Percentiles rank a stretch among this genome's conserved stretches.
Conservation (phyloP, 2,329 filamentous ascomycete genomes). For the Fusarium torreyae region DNA sequence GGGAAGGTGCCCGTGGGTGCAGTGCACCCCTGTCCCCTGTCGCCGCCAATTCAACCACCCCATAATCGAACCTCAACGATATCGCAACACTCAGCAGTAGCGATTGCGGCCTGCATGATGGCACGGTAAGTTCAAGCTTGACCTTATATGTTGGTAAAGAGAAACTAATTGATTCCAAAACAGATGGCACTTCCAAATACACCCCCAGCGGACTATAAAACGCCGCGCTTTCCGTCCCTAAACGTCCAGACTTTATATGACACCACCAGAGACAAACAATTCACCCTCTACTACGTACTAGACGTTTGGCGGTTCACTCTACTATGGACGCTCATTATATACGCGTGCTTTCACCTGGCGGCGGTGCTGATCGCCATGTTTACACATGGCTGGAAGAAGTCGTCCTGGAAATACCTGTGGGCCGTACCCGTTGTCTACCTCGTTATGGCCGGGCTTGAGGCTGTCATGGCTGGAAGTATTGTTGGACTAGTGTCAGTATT, state of each 20-base stretch:
- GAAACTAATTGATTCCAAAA: conserved; percentile 19
- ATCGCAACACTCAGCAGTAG: conserved; percentile 20
- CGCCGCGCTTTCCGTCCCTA: conserved; percentile 84
- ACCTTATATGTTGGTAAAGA: neutral
- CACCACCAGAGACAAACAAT: conserved; percentile 58
- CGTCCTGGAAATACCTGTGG: conserved; percentile 76
- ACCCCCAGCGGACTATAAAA: conserved; percentile 69
- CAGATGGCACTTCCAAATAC: conserved; percentile 48
- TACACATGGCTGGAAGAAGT: conserved; percentile 75
- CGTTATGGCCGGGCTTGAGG: conserved; percentile 81
- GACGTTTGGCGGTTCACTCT: conserved; percentile 93
- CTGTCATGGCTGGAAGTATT: conserved; percentile 83
- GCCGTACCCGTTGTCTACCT: conserved; percentile 79
- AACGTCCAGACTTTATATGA: conserved; percentile 76
- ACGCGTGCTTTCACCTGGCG: conserved; percentile 80
- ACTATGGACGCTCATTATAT: conserved; percentile 87
- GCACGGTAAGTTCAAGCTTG: conserved; percentile 36
- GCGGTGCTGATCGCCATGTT: conserved; percentile 80
- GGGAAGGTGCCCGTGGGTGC: conserved; percentile 29
- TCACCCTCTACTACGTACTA: conserved; percentile 78
- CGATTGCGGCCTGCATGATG: conserved; percentile 39
- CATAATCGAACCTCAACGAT: conserved; percentile 22
- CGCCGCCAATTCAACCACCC: conserved; percentile 37
- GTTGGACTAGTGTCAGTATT: conserved; percentile 81
- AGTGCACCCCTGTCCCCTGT: conserved; percentile 31